Base-by-base conservation (phyloP, 768 basidiomycete genomes). In the Leccinum boreale region DNA sequence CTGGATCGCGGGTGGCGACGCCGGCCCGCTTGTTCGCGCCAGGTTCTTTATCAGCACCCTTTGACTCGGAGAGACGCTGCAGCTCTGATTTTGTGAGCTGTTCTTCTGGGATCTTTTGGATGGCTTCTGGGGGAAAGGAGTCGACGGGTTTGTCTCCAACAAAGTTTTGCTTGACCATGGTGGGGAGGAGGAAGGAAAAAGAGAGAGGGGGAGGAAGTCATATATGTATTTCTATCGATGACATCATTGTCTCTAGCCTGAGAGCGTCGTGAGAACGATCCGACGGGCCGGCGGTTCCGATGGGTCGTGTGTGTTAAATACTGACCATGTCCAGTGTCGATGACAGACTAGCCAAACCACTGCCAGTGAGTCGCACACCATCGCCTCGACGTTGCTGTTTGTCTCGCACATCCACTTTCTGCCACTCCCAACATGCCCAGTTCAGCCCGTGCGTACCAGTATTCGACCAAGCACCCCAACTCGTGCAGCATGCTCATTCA, bases 91-190 rank as follows among this genome's bases (percentile, higher is more conserved):
- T 7, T 36, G 15, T 36, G 7, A 36, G 35, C 35, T 36, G 7
- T 8, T 62, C 61, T 24, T 73, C 68, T 31, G 61, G 52, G 21
- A 65, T 62, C 45, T 68, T 68, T 29, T 50, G 59, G 1, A 31
- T 61, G 9, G 57, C 59, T 44, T 64, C 65, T 14, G 53, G 17
- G 7, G 70, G 62, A 14, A 71, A 62, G 17, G 55, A 8, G 8
- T 68, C 62, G 36, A 72, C 64, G n/a, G 66, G 68, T 19, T 62
- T 63, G 55, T 68, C 57, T 19, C 72, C 68, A 21, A 71, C 62
- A 14, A 71, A 73, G 15, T 58, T 66, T 44, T 70, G 72, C 8
- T 31, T 53, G 47, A 55, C 54, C 63, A 65, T 65, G 55, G 28
- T 28, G 2, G 23, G 21, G 5, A 26, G 10, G 24, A 28, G 44